These are phyloP conservation scores for Sarocladium oryzae DNA, from an alignment of 2,329 filamentous ascomycete species.

Conservation along the genomic window DNA sequence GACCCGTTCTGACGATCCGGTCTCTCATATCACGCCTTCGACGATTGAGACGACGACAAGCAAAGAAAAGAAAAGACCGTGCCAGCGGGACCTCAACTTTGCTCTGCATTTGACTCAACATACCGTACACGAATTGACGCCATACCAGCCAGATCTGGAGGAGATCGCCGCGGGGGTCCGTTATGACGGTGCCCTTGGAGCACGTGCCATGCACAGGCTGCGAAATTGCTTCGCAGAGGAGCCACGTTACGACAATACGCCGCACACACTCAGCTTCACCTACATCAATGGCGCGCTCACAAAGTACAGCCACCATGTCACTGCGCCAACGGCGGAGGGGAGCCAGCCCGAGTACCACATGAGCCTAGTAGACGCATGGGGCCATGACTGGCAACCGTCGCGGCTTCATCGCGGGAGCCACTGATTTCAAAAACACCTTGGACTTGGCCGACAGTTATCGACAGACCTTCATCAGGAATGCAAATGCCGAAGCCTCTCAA, in stretches of 20 bases:
- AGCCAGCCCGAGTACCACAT: conserved; percentile 33
- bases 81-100: conserved; percentile 27
- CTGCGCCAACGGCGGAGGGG: conserved; percentile 20
- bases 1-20: too few species aligned
- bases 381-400: conserved; percentile 21
- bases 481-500: conserved; percentile 18
- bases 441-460: conserved; percentile 31
- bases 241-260: background rate
- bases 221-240: background rate
- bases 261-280: background rate
- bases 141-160: background rate
- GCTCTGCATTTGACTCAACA: conserved; percentile 13
- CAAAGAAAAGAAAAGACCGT: conserved; percentile 17
- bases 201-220: conserved; percentile 2
- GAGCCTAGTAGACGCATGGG: conserved; percentile 23
- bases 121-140: background rate
- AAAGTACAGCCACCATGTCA: conserved; percentile 30
- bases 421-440: conserved; percentile 31
- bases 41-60: conserved; percentile 13
- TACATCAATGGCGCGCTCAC: conserved; percentile 23
- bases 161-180: background rate
- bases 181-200: background rate
- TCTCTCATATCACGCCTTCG: too few species aligned
- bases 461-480: conserved; percentile 25
- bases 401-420: conserved; percentile 25